Evolutionary conservation across 2,329 filamentous ascomycete species (phyloP).

Genomic region (Exophiala mesophila): DNA sequence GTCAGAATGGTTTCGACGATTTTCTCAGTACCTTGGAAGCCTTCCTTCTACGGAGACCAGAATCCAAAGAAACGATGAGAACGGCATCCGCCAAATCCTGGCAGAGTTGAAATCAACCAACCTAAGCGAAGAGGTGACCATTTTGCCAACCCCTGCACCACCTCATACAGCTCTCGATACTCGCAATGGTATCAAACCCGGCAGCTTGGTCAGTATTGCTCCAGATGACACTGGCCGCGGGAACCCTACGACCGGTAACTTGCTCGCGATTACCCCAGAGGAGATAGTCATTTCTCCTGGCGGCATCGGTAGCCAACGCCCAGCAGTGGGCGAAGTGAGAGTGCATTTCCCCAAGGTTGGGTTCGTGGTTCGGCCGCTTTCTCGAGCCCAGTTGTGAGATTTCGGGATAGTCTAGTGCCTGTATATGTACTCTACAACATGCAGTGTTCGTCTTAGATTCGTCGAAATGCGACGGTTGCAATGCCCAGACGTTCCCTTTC

Average conservation of each 20-base stretch:
- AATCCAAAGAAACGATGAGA: constrained; percentile 13
- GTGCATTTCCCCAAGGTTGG: constrained; percentile 18
- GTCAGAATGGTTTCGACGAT: constrained; percentile 17
- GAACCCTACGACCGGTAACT: constrained; percentile 18
- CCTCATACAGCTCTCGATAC: constrained; percentile 13
- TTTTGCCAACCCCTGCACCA: constrained; percentile 17
- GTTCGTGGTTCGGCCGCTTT: constrained; percentile 13
- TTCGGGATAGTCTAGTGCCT: no score
- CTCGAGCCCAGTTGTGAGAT: constrained; percentile 6
- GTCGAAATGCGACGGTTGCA: no score
- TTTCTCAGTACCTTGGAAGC: constrained; percentile 13
- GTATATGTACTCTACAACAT: no score
- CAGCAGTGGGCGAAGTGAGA: constrained; percentile 11
- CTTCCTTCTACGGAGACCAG: constrained; percentile 17
- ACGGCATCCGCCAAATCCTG: constrained; percentile 7
- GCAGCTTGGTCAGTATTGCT: constrained; percentile 16
- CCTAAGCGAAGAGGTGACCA: constrained; percentile 31
- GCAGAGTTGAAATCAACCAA: constrained; percentile 39
- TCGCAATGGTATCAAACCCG: constrained; percentile 17
- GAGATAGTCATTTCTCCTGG: constrained; percentile 21
- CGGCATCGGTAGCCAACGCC: not conserved
- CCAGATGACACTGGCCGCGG: constrained; percentile 24
- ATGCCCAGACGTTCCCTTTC: no score
- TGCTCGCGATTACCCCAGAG: constrained; percentile 20
- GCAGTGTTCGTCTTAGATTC: no score